Base-by-base conservation (phyloP, 306 rosid species). In the Citrullus mucosospermus region DNA sequence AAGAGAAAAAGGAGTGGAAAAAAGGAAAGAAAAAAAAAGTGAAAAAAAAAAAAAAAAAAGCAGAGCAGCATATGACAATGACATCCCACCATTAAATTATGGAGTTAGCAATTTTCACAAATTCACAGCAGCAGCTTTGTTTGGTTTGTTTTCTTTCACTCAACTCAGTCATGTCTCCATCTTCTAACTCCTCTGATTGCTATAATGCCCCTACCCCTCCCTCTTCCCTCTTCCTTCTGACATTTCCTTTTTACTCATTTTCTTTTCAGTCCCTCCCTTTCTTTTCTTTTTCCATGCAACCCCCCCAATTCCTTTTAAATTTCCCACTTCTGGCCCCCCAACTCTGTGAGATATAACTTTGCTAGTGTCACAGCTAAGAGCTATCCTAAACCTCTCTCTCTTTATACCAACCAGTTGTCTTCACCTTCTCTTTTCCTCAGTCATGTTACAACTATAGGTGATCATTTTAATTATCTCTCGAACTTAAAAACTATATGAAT, bases 141-240 rank as follows among this genome's bases (percentile, higher is more conserved):
- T 39, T 39, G 4, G 30, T 67, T 67, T 70, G 53, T 67, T 39
- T 70, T 46, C 46, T 63, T 34, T 34, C 30, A n/a, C 46, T 15
- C 39, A 32, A 70, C 55, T 20, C 54, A 41, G 76, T 70, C 76
- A 70, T 70, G 76, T 70, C 55, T 70, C 76, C n/a, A 41, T 70
- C 76, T 25, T 70, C 76, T 43, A 51, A 38, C 16, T 9, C 71
- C 54, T 68, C 54, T 39, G 39, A 61, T 61, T 61, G 41, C 18
- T 12, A 28, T 30, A 61, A 28, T 61, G 6, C 48, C 71, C 71
- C 71, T 28, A 13, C 10, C 5, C 12, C 30, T 9, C 20, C 58
- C 5, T 17, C 17, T 1, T 8, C 9, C 8, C 20, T 20, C 5
- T 17, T 7, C 10, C 62, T 30, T 61, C 68, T 61, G 68, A 61